These are phyloP conservation scores for Chimonanthus praecox DNA, from an alignment of 164 flowering plant species.

Conservation along the genomic window DNA sequence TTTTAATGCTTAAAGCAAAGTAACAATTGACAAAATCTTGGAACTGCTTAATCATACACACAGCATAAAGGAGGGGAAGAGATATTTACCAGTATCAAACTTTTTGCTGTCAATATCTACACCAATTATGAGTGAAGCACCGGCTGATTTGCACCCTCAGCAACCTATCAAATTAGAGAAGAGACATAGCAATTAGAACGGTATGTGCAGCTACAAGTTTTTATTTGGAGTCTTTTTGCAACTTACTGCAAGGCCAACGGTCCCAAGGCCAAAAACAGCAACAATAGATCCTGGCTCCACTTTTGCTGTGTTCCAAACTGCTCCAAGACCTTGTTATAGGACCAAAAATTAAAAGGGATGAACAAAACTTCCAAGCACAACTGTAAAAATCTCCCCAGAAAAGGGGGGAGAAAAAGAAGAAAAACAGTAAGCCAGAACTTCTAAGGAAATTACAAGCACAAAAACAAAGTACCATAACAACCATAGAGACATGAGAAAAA, in stretches of 20 bases:
- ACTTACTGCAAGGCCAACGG: constrained; percentile 98
- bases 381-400: too few species aligned
- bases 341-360: background rate
- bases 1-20: too few species aligned
- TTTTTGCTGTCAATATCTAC: constrained; percentile 89
- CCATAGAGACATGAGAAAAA: too few species aligned
- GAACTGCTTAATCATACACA: too few species aligned
- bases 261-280: constrained; percentile 98
- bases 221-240: background rate
- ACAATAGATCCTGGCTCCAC: constrained; percentile 94
- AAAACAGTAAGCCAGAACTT: too few species aligned
- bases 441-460: too few species aligned
- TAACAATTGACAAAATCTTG: too few species aligned
- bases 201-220: background rate
- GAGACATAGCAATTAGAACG: background rate
- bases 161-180: constrained; percentile 47
- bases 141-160: constrained; percentile 97
- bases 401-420: too few species aligned
- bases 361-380: background rate
- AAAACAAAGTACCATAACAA: too few species aligned
- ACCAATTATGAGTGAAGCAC: constrained; percentile 95
- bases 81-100: constrained; percentile 55
- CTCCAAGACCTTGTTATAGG: constrained; percentile 79
- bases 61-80: too few species aligned
- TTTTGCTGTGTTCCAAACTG: constrained; percentile 99